phyloP scores from a whole-genome alignment of 257 asterid genomes.

The Solanum chaucha region DNA sequence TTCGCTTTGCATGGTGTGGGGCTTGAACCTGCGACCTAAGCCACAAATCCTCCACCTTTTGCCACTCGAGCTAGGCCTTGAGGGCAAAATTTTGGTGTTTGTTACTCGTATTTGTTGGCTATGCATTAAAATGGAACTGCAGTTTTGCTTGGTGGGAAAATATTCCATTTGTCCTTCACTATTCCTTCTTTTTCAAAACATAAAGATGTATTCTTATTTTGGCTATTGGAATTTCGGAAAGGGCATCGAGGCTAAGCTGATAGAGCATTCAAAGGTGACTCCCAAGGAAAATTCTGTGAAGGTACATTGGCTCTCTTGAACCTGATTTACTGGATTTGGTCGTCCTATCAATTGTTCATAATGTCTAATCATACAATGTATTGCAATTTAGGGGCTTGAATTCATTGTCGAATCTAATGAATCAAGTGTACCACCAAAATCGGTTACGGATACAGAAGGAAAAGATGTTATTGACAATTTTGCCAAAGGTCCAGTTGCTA shows the following conservation, averaged over 20 bases:
- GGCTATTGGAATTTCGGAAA: constrained; percentile 10
- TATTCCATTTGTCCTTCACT: neutral
- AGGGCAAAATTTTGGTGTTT: neutral
- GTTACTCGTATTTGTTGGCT: neutral
- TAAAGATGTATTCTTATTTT: neutral
- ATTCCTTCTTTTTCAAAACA: neutral
- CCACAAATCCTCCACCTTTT: no score
- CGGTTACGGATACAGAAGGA: constrained; percentile 15
- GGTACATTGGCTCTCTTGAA: constrained; percentile 15
- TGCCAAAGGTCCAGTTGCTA: constrained; percentile 9
- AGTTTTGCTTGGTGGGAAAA: neutral
- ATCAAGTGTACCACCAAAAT: constrained; percentile 17
- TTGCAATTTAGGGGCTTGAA: constrained; percentile 48
- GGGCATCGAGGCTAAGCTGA: constrained; percentile 52
- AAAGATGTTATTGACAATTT: constrained; percentile 9
- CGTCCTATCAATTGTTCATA: neutral
- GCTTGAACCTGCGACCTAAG: no score
- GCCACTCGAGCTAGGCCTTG: no score
- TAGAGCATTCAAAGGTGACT: constrained; percentile 28
- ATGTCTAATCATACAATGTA: neutral
- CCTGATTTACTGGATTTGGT: neutral
- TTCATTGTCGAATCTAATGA: constrained; percentile 42
- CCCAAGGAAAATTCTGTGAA: constrained; percentile 27
- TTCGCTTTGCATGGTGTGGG: no score
- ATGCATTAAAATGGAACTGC: neutral